These are phyloP conservation scores for Linnemannia elongata DNA, from an alignment of 192 early-diverging fungal species.

Conservation along the genomic window DNA sequence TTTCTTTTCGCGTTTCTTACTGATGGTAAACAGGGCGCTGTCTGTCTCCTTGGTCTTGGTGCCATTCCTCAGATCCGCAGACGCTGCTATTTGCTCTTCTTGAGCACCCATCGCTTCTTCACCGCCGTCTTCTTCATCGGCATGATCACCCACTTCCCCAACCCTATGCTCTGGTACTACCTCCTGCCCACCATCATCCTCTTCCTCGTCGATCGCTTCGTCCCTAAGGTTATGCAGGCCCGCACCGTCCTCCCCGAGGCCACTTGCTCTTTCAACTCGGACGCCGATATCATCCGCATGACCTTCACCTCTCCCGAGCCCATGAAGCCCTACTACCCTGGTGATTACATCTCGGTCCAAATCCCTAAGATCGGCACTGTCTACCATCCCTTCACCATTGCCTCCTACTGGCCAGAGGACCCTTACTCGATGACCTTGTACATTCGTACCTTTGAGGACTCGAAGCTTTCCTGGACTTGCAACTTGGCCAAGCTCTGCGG, in stretches of 20 bases:
- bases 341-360: constrained; percentile 48
- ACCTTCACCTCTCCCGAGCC: constrained; percentile 51
- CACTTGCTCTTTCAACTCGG: constrained; percentile 42
- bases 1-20: background rate
- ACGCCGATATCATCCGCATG: constrained; percentile 49
- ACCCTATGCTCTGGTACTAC: constrained; percentile 53
- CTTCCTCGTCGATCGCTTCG: constrained; percentile 53
- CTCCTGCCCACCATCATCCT: constrained; percentile 48
- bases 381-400: constrained; percentile 56
- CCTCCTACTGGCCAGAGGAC: constrained; percentile 55
- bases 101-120: constrained; percentile 50
- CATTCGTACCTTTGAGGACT: constrained; percentile 50
- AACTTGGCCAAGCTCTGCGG: constrained; percentile 38
- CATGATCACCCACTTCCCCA: constrained; percentile 49
- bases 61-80: constrained; percentile 47
- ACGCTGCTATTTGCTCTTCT: constrained; percentile 50
- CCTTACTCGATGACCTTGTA: constrained; percentile 49
- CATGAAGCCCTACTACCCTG: constrained; percentile 57
- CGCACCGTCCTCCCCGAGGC: constrained; percentile 47
- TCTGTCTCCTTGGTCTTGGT: constrained; percentile 43
- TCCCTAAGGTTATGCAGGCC: constrained; percentile 48
- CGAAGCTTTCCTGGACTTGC: constrained; percentile 39
- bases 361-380: constrained; percentile 41
- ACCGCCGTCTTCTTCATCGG: constrained; percentile 48
- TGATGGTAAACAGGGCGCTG: constrained; percentile 31